A percentile compares a stretch with the other conserved stretches of the same genome.
These are phyloP conservation scores for Letharia lupina DNA, from an alignment of 495 filamentous ascomycete genomes.

Conservation along the genomic window DNA sequence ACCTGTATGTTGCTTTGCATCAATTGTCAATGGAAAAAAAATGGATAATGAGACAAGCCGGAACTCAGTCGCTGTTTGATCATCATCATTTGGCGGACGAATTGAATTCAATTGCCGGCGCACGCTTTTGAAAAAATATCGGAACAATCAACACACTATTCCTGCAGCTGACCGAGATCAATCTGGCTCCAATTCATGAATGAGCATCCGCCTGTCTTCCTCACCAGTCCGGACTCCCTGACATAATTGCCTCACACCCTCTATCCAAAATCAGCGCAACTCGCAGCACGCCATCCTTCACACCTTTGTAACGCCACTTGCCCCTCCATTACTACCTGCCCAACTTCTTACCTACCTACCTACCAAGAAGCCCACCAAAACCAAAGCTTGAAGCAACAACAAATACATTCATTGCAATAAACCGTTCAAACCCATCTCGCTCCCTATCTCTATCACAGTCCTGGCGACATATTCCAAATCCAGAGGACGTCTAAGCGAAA, in stretches of 20 bases:
- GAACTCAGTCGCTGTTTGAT: no score
- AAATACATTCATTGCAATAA: neutral
- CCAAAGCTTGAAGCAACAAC: neutral
- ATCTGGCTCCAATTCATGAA: no score
- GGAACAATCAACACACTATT: neutral
- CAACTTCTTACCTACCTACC: no score
- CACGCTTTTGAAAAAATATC: neutral
- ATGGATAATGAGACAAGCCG: no score
- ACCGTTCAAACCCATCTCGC: neutral
- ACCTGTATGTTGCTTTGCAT: no score
- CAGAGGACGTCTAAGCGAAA: neutral
- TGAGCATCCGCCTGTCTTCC: no score
- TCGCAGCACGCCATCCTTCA: neutral
- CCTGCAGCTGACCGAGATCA: neutral
- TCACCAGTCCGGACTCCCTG: neutral
- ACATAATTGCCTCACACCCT: neutral
- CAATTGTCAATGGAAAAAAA: no score
- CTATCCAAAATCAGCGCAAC: neutral
- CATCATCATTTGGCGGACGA: neutral
- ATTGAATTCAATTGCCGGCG: neutral
- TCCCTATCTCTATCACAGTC: neutral
- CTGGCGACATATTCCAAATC: neutral
- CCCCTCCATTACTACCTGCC: neutral
- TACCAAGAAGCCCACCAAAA: neutral
- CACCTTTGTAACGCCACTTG: neutral